Evolutionary conservation across 208 protist species (phyloP).

Genomic region (Crithidia thermophila): DNA sequence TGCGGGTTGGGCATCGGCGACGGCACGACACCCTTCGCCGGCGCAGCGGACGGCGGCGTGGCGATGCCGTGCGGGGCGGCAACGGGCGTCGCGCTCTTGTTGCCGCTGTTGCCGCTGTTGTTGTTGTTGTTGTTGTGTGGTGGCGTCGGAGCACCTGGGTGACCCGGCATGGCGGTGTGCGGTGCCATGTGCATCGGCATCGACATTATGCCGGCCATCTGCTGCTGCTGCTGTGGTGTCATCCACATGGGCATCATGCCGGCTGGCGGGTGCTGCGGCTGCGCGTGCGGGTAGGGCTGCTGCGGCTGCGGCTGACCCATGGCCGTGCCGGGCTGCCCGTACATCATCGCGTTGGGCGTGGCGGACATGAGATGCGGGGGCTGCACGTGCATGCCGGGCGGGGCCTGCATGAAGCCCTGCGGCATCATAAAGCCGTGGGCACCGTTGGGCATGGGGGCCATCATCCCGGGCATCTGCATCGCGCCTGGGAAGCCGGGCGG

Average conservation of each 20-base stretch:
- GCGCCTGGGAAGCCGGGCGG: neutral
- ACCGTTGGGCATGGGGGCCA: neutral
- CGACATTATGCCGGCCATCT: slow-evolving; percentile 29
- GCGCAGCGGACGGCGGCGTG: neutral
- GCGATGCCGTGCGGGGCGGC: too few species aligned
- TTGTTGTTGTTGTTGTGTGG: too few species aligned
- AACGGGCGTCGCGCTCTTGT: too few species aligned
- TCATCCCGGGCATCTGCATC: slow-evolving; percentile 8
- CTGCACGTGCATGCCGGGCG: slow-evolving; percentile 24
- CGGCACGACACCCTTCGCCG: neutral
- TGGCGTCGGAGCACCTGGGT: too few species aligned
- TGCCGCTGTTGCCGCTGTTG: neutral
- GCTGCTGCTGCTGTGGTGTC: slow-evolving; percentile 8
- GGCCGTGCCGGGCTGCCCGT: slow-evolving; percentile 1
- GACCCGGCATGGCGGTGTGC: neutral
- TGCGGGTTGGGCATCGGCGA: slow-evolving; percentile 2
- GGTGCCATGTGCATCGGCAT: slow-evolving; percentile 35
- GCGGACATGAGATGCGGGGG: neutral
- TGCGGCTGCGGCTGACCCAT: too few species aligned
- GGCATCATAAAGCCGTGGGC: slow-evolving; percentile 25
- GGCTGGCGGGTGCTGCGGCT: neutral
- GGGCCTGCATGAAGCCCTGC: slow-evolving; percentile 25
- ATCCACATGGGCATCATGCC: slow-evolving; percentile 30
- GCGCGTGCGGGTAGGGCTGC: too few species aligned
- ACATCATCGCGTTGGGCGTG: neutral